A percentile compares a stretch with the other conserved stretches of the same genome.
phyloP scores from a whole-genome alignment of 495 filamentous ascomycete genomes.

The Talaromyces ruber region DNA sequence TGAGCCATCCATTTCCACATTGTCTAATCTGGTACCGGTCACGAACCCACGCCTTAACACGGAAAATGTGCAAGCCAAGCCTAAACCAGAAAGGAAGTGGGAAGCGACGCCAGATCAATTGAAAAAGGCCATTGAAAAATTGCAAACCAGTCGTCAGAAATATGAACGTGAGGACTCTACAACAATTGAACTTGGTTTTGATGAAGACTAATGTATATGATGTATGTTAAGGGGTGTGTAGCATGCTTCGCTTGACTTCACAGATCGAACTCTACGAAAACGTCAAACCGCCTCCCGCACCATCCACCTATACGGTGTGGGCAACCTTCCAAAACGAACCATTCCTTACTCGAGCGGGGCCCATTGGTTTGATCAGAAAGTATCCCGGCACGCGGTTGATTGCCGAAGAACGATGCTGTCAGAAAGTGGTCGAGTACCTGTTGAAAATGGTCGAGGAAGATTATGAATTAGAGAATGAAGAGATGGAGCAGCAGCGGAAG shows the following conservation, averaged over 20 bases:
- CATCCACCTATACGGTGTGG: constrained; percentile 9
- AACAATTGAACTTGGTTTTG: not conserved
- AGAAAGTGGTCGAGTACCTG: constrained; percentile 17
- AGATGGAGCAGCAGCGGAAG: not conserved
- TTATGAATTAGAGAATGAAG: constrained; percentile 4
- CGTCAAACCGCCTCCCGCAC: not conserved
- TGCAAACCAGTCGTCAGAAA: constrained; percentile 4
- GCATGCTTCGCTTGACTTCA: constrained; percentile 14
- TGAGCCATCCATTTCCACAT: not conserved
- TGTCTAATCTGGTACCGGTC: not conserved
- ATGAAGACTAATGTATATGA: not conserved
- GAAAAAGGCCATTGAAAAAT: not conserved
- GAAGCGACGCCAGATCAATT: constrained; percentile 11
- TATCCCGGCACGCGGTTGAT: not conserved
- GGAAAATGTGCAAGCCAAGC: not conserved
- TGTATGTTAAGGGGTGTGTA: constrained; percentile 16
- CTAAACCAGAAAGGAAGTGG: constrained; percentile 7
- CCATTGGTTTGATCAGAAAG: constrained; percentile 12
- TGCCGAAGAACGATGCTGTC: constrained; percentile 16
- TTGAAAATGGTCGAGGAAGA: constrained; percentile 24
- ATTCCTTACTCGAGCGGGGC: constrained; percentile 25
- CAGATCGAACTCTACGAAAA: constrained; percentile 7
- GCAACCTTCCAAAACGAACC: constrained; percentile 21
- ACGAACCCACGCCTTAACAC: not conserved
- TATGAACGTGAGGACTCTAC: constrained; percentile 3